phyloP scores from a whole-genome alignment of 2,329 filamentous ascomycete species.

The Venturiaceae sp. region DNA sequence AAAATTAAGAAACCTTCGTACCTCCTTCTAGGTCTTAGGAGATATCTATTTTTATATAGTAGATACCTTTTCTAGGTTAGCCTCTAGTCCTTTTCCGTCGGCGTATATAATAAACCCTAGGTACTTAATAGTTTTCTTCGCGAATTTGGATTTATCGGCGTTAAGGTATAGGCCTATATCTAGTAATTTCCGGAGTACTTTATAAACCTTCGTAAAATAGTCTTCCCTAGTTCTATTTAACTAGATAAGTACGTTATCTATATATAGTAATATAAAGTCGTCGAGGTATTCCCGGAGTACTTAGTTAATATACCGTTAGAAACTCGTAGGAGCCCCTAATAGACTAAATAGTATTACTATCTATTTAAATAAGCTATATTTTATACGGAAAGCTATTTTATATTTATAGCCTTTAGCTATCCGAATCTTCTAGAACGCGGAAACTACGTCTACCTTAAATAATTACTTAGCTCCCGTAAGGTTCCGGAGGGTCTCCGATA shows the following conservation, averaged over 20 bases:
- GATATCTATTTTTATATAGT: neutral
- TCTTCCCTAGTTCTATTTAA: neutral
- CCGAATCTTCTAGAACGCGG: neutral
- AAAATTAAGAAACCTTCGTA: neutral
- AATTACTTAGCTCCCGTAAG: neutral
- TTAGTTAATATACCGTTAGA: neutral
- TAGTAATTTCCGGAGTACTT: neutral
- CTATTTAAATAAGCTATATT: neutral
- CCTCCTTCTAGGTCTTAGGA: neutral
- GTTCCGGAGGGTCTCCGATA: neutral
- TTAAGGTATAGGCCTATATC: neutral
- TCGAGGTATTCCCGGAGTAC: neutral
- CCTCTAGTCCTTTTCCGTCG: neutral
- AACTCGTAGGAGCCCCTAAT: neutral
- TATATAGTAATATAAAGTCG: neutral
- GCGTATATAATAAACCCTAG: neutral
- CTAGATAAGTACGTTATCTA: neutral
- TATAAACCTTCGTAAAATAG: neutral
- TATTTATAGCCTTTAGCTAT: neutral
- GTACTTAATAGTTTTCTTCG: neutral
- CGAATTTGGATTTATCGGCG: neutral
- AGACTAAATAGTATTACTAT: neutral
- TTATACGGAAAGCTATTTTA: neutral
- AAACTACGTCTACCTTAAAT: neutral
- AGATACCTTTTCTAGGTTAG: neutral